phyloP scores from a whole-genome alignment of 2,329 filamentous ascomycete genomes.

The Apiospora malaysiana region DNA sequence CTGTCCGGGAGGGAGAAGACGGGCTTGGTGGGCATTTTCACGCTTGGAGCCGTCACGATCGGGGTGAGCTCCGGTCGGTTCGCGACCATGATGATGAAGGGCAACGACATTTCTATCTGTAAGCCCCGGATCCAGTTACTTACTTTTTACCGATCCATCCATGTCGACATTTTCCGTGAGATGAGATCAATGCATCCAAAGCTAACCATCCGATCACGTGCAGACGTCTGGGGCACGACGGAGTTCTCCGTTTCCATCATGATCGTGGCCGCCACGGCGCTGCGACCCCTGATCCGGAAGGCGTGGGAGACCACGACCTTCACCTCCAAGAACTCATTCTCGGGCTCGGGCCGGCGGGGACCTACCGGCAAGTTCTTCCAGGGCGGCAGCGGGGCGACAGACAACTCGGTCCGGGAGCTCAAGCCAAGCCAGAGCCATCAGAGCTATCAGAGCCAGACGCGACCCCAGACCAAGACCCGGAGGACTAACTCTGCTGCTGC shows the following conservation, averaged over 20 bases:
- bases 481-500: too few species aligned
- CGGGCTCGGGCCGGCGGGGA: background rate
- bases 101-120: slow-evolving; percentile 26
- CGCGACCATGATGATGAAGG: slow-evolving; percentile 24
- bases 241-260: slow-evolving; percentile 25
- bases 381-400: background rate
- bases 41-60: slow-evolving; percentile 25
- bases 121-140: background rate
- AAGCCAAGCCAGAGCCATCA: background rate
- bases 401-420: background rate
- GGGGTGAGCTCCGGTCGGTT: slow-evolving; percentile 26
- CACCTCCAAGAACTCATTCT: background rate
- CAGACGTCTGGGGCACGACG: slow-evolving; percentile 25
- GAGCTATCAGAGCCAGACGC: too few species aligned
- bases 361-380: background rate
- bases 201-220: background rate
- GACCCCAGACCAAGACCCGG: too few species aligned
- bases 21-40: slow-evolving; percentile 23
- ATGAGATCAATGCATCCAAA: background rate
- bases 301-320: slow-evolving; percentile 14
- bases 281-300: slow-evolving; percentile 23
- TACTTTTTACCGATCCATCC: too few species aligned
- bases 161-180: background rate
- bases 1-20: slow-evolving; percentile 22
- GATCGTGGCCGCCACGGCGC: slow-evolving; percentile 25